These are phyloP conservation scores for Ustilago curta DNA, from an alignment of 1,284 basidiomycete genomes.

Conservation along the genomic window DNA sequence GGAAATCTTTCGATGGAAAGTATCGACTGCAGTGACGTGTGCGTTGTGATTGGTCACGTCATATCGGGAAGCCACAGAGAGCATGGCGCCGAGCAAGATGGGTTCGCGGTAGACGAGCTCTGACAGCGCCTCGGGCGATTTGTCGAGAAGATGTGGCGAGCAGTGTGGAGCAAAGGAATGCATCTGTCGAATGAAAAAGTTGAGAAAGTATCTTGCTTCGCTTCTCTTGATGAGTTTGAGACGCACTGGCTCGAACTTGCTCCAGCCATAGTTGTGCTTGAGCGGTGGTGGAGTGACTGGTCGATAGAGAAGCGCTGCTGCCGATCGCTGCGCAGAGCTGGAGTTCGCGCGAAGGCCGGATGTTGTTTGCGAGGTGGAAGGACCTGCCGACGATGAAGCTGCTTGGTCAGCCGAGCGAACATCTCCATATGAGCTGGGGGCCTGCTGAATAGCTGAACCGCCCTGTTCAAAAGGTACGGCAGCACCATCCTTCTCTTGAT, in stretches of 20 bases:
- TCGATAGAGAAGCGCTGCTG: slow-evolving; percentile 29
- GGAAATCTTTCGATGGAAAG: slow-evolving; percentile 53
- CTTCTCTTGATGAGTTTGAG: slow-evolving; percentile 53
- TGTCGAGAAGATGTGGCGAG: slow-evolving; percentile 46
- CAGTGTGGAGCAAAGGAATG: slow-evolving; percentile 57
- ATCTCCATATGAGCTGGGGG: not conserved
- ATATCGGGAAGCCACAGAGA: slow-evolving; percentile 56
- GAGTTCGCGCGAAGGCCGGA: slow-evolving; percentile 12
- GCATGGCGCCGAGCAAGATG: slow-evolving; percentile 54
- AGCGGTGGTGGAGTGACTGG: slow-evolving; percentile 48
- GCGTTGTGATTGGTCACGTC: slow-evolving; percentile 49
- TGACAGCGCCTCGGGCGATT: slow-evolving; percentile 46
- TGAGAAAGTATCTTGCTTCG: slow-evolving; percentile 51
- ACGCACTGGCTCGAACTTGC: slow-evolving; percentile 55
- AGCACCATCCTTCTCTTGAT: not conserved
- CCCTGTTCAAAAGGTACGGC: not conserved
- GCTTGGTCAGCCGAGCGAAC: slow-evolving; percentile 15
- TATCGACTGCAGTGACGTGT: slow-evolving; percentile 44
- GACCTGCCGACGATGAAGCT: slow-evolving; percentile 6
- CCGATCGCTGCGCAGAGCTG: slow-evolving; percentile 25
- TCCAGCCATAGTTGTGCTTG: slow-evolving; percentile 52
- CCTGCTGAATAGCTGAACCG: not conserved
- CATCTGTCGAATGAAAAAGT: slow-evolving; percentile 55
- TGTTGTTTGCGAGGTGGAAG: not conserved
- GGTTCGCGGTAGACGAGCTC: slow-evolving; percentile 54